These are phyloP conservation scores for Jaenimonas drosophilae DNA, from an alignment of 208 protist genomes.

Conservation along the genomic window DNA sequence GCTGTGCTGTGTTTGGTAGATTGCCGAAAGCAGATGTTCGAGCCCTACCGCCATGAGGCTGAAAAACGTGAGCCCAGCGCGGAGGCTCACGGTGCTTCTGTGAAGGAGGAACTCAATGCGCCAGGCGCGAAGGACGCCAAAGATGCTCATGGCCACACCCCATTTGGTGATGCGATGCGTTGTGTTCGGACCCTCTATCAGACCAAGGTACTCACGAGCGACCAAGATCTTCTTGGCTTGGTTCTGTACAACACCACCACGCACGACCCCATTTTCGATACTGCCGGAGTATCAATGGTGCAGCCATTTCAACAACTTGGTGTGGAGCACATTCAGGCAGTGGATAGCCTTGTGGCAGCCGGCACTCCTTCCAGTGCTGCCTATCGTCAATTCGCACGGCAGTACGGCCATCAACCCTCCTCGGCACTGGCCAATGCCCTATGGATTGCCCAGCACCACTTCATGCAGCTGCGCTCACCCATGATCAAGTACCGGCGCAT, in stretches of 20 bases:
- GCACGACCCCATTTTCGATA: conserved; percentile 16
- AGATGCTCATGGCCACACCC: conserved; percentile 7
- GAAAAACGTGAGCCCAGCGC: neutral
- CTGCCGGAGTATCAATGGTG: conserved; percentile 56
- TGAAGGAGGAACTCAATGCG: conserved; percentile 4
- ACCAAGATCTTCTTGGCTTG: conserved; percentile 52
- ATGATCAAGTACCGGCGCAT: conserved; percentile 40
- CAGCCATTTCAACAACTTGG: conserved; percentile 23
- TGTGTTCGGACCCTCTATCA: conserved; percentile 38
- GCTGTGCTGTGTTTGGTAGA: conserved; percentile 74
- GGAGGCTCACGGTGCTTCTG: neutral
- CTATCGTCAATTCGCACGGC: conserved; percentile 4
- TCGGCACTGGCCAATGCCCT: conserved; percentile 41
- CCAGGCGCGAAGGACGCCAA: neutral
- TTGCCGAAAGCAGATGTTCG: conserved; percentile 55
- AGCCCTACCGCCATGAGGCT: neutral
- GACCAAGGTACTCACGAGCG: conserved; percentile 47
- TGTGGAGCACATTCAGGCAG: conserved; percentile 25
- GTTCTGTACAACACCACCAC: conserved; percentile 62
- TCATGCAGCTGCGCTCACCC: conserved; percentile 14
- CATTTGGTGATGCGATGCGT: conserved; percentile 33
- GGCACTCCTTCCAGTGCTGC: conserved; percentile 14
- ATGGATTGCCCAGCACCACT: conserved; percentile 60
- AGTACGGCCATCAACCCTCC: conserved; percentile 1
- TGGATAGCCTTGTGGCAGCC: conserved; percentile 44